These are phyloP conservation scores for Calvatia gigantea DNA, from an alignment of 768 basidiomycete species.

Conservation along the genomic window DNA sequence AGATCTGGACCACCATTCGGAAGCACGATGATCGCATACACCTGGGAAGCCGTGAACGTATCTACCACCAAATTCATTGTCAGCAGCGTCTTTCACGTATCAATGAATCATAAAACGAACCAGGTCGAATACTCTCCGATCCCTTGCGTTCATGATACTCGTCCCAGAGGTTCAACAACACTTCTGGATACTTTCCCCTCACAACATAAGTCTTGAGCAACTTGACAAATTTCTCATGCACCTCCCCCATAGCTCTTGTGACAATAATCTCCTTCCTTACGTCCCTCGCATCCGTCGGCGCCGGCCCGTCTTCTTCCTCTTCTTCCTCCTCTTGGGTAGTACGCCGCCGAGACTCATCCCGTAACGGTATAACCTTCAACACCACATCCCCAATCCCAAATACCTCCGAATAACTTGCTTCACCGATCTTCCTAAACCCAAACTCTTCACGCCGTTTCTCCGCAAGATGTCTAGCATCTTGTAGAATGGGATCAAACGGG, in stretches of 20 bases:
- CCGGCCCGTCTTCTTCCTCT: conserved; percentile 52
- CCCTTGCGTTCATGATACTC: conserved; percentile 71
- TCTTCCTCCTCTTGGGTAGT: conserved; percentile 11
- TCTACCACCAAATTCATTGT: conserved; percentile 42
- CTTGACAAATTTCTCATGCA: conserved; percentile 75
- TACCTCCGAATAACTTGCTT: conserved; percentile 96
- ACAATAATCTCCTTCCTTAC: conserved; percentile 80
- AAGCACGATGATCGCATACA: conserved; percentile 87
- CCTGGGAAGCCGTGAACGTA: conserved; percentile 69
- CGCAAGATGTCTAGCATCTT: conserved; percentile 19
- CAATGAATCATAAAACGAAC: conserved; percentile 32
- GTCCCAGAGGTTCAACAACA: conserved; percentile 85
- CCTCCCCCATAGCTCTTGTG: conserved; percentile 71
- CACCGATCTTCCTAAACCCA: conserved; percentile 83
- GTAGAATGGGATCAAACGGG: conserved; percentile 66
- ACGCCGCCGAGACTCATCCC: conserved; percentile 38
- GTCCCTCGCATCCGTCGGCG: conserved; percentile 70
- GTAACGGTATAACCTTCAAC: conserved; percentile 84
- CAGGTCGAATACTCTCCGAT: conserved; percentile 82
- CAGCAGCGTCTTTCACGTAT: background rate
- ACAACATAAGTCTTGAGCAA: conserved; percentile 85
- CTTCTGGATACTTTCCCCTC: conserved; percentile 76
- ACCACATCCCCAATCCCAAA: conserved; percentile 88
- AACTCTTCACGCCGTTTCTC: conserved; percentile 13
- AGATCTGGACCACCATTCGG: conserved; percentile 90